A percentile compares a stretch with the other conserved stretches of the same genome.
These are phyloP conservation scores for Diaporthe helianthi DNA, from an alignment of 2,329 filamentous ascomycete species.

Conservation along the genomic window DNA sequence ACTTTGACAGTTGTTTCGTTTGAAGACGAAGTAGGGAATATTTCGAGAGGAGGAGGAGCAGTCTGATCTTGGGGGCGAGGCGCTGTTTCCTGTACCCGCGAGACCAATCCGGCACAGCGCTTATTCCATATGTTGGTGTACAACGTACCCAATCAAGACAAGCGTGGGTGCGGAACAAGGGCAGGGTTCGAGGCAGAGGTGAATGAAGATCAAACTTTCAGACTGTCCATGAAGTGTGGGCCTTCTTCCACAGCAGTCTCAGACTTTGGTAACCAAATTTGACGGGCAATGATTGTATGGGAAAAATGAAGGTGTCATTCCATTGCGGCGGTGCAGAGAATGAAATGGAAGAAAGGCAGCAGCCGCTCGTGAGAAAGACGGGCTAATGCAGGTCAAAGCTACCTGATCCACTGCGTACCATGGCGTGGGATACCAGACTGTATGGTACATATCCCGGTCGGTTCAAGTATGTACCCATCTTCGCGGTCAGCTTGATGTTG, in stretches of 20 bases:
- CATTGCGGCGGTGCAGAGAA: conserved; percentile 17
- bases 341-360: conserved; percentile 34
- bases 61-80: conserved; percentile 34
- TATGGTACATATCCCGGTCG: not conserved
- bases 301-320: conserved; percentile 11
- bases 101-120: conserved; percentile 34
- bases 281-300: not conserved
- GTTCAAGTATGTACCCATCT: not conserved
- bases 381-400: conserved; percentile 23
- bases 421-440: not conserved
- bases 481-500: not conserved
- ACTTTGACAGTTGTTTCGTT: conserved; percentile 21
- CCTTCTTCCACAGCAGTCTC: conserved; percentile 1
- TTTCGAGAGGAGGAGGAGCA: conserved; percentile 26
- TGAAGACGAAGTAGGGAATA: conserved; percentile 18
- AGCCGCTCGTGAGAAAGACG: conserved; percentile 21
- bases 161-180: conserved; percentile 27
- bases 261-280: conserved; percentile 3
- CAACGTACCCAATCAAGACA: conserved; percentile 32
- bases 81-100: conserved; percentile 30
- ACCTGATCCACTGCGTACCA: conserved; percentile 14
- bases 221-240: conserved; percentile 2
- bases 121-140: conserved; percentile 35
- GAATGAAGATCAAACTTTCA: conserved; percentile 28
- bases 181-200: conserved; percentile 22